These are phyloP conservation scores for Hygrophorus pudorinus DNA, from an alignment of 768 basidiomycete species.

Conservation along the genomic window DNA sequence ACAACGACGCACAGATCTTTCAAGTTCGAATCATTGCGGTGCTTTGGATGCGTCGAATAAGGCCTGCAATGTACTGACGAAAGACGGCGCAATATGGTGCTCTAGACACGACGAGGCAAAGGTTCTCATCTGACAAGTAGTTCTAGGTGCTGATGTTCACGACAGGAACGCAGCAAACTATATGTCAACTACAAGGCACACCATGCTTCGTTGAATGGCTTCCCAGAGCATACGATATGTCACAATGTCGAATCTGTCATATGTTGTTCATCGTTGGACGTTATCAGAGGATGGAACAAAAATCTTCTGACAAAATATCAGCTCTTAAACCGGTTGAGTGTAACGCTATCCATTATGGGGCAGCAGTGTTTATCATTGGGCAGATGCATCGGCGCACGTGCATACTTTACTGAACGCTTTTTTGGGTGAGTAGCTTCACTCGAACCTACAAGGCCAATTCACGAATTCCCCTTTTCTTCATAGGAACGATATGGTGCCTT, in stretches of 20 bases:
- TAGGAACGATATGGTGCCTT: no score
- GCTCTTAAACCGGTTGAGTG: conserved; percentile 20
- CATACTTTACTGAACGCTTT: conserved; percentile 28
- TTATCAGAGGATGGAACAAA: conserved; percentile 23
- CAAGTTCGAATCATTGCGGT: background rate
- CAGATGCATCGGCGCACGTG: conserved; percentile 29
- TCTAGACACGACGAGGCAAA: conserved; percentile 21
- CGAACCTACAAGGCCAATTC: no score
- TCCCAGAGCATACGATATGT: conserved; percentile 18
- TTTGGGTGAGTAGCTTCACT: conserved; percentile 23
- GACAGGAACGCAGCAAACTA: conserved; percentile 24
- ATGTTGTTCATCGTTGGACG: conserved; percentile 20
- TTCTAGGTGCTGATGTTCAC: background rate
- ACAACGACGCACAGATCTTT: no score
- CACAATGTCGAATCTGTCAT: conserved; percentile 15
- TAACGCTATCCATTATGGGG: background rate
- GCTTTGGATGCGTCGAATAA: background rate
- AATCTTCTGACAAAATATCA: conserved; percentile 22
- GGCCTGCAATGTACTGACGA: background rate
- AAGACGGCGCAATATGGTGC: conserved; percentile 13
- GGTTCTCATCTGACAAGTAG: background rate
- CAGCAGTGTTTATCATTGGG: background rate
- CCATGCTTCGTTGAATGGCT: conserved; percentile 20
- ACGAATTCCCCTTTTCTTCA: no score
- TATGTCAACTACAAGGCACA: conserved; percentile 27